These are phyloP conservation scores for Oryza coarctata DNA, from an alignment of 176 grass and related monocot genomes.

Conservation along the genomic window DNA sequence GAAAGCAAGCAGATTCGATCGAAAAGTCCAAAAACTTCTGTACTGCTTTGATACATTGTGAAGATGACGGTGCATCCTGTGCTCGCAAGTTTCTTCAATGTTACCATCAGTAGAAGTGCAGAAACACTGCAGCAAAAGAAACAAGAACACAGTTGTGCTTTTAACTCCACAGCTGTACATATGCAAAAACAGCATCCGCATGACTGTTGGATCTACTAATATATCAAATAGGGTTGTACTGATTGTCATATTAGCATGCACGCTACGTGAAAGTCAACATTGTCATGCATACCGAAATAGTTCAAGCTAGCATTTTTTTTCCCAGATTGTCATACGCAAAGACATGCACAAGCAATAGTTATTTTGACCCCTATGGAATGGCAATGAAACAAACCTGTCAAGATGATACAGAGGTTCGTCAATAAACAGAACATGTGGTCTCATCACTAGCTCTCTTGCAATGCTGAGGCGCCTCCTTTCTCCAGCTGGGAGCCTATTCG, in stretches of 20 bases:
- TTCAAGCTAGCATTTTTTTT: not conserved
- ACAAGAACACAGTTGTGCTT: not conserved
- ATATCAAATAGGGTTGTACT: not conserved
- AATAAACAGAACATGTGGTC: conserved; percentile 83
- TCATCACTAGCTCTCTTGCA: conserved; percentile 89
- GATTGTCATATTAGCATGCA: not conserved
- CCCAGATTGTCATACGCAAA: not conserved
- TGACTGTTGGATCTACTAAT: not conserved
- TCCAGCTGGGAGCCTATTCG: conserved; percentile 55
- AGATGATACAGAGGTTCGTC: conserved; percentile 91
- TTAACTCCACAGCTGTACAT: not conserved
- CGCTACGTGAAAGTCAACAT: not conserved
- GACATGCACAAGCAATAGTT: not conserved
- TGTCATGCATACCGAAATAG: not conserved
- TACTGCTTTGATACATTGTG: conserved; percentile 99
- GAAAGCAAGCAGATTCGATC: conserved; percentile 97
- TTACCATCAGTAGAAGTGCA: conserved; percentile 95
- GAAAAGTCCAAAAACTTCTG: conserved; percentile 96
- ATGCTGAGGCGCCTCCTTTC: conserved; percentile 91
- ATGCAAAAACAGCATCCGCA: not conserved
- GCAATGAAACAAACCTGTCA: conserved; percentile 62
- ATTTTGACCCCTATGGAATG: not conserved
- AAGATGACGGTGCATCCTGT: conserved; percentile 97
- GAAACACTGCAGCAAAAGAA: conserved; percentile 68
- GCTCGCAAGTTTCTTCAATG: conserved; percentile 95